These are phyloP conservation scores for Cladosporium sp. DNA, from an alignment of 2,329 filamentous ascomycete genomes.

Conservation along the genomic window DNA sequence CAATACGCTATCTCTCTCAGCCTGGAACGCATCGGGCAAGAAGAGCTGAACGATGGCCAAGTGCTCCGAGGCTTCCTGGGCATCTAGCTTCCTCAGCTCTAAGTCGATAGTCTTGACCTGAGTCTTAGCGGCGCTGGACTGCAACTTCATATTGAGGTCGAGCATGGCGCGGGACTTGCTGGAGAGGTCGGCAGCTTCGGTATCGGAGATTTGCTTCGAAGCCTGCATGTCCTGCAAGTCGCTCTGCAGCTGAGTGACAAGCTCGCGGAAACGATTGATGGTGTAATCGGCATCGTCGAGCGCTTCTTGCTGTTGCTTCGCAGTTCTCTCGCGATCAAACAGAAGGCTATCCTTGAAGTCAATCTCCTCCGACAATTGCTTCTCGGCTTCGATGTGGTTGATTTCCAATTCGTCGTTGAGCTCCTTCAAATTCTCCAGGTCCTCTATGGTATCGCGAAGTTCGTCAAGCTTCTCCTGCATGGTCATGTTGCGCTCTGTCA, in stretches of 20 bases:
- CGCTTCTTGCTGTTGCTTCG: conserved; percentile 69
- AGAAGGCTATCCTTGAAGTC: conserved; percentile 83
- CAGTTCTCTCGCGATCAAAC: conserved; percentile 70
- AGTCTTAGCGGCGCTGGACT: conserved; percentile 82
- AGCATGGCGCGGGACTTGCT: conserved; percentile 89
- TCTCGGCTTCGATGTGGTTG: conserved; percentile 88
- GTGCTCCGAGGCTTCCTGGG: conserved; percentile 83
- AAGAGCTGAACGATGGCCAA: conserved; percentile 85
- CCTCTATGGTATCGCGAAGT: conserved; percentile 73
- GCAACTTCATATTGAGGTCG: conserved; percentile 92
- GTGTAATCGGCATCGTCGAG: conserved; percentile 89
- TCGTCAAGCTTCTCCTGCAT: conserved; percentile 80
- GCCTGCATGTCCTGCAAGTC: conserved; percentile 90
- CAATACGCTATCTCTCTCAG: conserved; percentile 79
- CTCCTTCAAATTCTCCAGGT: conserved; percentile 84
- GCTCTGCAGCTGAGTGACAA: conserved; percentile 78
- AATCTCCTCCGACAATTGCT: conserved; percentile 89
- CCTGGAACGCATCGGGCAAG: conserved; percentile 75
- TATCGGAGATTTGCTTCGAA: conserved; percentile 86
- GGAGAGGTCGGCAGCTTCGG: conserved; percentile 84
- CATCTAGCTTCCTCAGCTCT: conserved; percentile 79
- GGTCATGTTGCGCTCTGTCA: conserved; percentile 80
- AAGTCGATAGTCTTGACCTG: conserved; percentile 93
- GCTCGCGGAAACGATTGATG: conserved; percentile 78
- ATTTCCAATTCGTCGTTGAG: conserved; percentile 91